phyloP scores from a whole-genome alignment of 441 rosid species.

The Pelargonium australe region DNA sequence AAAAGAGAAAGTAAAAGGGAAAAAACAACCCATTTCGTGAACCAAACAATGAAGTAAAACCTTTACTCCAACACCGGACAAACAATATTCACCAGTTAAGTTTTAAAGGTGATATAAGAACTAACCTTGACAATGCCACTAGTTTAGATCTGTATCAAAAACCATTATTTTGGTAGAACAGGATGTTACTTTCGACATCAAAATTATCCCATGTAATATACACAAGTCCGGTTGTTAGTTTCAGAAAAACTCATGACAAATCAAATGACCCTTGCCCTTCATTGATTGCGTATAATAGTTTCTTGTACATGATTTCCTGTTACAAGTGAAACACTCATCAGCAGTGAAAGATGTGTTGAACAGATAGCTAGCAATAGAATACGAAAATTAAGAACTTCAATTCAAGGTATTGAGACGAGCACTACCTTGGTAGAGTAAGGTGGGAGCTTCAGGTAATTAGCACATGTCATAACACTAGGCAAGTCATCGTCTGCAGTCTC shows the following conservation, averaged over 20 bases:
- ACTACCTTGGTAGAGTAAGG: conserved; percentile 87
- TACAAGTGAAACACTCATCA: conserved; percentile 16
- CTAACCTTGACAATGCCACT: conserved; percentile 32
- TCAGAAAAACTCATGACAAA: conserved; percentile 54
- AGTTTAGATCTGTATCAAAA: conserved; percentile 19
- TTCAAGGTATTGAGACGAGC: not conserved
- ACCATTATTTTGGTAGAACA: conserved; percentile 34
- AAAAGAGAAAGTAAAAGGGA: not conserved
- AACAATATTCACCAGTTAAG: not conserved
- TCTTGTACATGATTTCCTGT: conserved; percentile 98
- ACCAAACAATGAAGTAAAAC: not conserved
- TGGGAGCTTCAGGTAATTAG: conserved; percentile 98
- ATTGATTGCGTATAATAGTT: conserved; percentile 80
- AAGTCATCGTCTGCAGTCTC: conserved; percentile 92
- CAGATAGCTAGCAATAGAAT: not conserved
- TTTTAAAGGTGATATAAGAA: conserved; percentile 2
- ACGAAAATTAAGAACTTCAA: not conserved
- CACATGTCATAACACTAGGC: conserved; percentile 99
- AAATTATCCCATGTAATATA: conserved; percentile 39
- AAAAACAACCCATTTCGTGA: not conserved
- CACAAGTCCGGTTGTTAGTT: conserved; percentile 32
- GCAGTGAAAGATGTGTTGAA: conserved; percentile 1
- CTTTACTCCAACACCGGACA: not conserved
- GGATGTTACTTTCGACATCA: conserved; percentile 28
- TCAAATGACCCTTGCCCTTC: conserved; percentile 99